A percentile compares a stretch with the other conserved stretches of the same genome.
These are phyloP conservation scores for Nectriaceae sp. DNA, from an alignment of 2,329 filamentous ascomycete genomes.

Conservation along the genomic window DNA sequence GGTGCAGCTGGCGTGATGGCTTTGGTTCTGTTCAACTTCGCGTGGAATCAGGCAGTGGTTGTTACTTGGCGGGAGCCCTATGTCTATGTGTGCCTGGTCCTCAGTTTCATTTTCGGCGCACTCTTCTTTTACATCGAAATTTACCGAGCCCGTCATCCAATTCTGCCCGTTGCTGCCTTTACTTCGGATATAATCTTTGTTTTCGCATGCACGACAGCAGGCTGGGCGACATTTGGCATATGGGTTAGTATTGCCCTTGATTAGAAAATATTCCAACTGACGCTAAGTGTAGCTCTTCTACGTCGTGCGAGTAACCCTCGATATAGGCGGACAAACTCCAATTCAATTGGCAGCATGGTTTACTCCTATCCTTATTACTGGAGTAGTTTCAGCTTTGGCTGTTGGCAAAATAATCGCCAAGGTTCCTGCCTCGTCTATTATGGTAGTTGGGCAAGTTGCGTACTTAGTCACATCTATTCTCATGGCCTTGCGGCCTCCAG, in stretches of 20 bases:
- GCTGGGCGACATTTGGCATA: conserved; percentile 13
- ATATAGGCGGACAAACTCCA: conserved; percentile 43
- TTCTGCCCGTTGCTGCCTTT: conserved; percentile 6
- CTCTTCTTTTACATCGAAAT: conserved; percentile 8
- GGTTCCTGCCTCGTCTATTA: conserved; percentile 50
- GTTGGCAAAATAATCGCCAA: conserved; percentile 44
- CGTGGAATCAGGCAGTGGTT: conserved; percentile 65
- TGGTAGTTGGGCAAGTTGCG: conserved; percentile 41
- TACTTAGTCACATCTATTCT: background rate
- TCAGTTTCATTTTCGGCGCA: conserved; percentile 50
- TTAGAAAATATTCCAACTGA: too few species aligned
- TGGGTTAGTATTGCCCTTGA: too few species aligned
- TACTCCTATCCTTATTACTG: conserved; percentile 44
- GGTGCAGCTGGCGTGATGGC: conserved; percentile 50
- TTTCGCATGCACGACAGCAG: conserved; percentile 10
- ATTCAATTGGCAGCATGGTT: conserved; percentile 48
- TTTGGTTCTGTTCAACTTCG: conserved; percentile 65
- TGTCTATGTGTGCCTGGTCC: conserved; percentile 56
- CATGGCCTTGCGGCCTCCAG: background rate
- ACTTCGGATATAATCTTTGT: conserved; percentile 11
- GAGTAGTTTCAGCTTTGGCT: conserved; percentile 46
- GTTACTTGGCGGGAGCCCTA: conserved; percentile 60
- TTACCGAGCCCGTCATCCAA: conserved; percentile 4
- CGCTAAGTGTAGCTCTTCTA: too few species aligned
- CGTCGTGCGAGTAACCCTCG: conserved; percentile 27